Percentiles rank a stretch among this genome's conserved stretches.
These are phyloP conservation scores for Colletotrichum simmondsii DNA, from an alignment of 2,329 filamentous ascomycete species.

Conservation along the genomic window DNA sequence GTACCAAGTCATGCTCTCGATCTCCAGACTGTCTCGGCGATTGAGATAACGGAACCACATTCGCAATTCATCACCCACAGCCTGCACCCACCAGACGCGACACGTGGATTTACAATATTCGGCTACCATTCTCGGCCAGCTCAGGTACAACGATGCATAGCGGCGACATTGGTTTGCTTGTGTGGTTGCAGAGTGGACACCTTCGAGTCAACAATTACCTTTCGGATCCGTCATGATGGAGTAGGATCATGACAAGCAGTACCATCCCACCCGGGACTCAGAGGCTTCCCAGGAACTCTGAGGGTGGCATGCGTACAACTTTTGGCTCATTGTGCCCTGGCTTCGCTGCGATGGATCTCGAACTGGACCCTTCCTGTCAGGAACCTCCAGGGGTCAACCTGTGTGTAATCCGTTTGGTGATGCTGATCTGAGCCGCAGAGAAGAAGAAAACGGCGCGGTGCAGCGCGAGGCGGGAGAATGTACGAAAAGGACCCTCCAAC, in stretches of 20 bases:
- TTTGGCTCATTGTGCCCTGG: slow-evolving; percentile 9
- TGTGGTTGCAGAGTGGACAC: not conserved
- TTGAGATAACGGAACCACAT: not conserved
- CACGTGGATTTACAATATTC: not conserved
- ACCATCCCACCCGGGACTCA: not conserved
- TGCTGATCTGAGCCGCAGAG: not conserved
- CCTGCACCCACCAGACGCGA: not conserved
- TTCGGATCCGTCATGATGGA: slow-evolving; percentile 25
- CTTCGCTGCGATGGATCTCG: not conserved
- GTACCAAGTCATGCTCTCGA: not conserved
- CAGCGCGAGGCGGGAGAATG: not conserved
- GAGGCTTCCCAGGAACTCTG: not conserved
- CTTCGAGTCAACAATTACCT: slow-evolving; percentile 3
- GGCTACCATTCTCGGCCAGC: not conserved
- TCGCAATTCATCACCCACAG: not conserved
- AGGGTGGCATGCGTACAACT: not conserved
- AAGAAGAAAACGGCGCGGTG: not conserved
- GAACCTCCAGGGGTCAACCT: slow-evolving; percentile 16
- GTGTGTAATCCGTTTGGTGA: slow-evolving; percentile 4
- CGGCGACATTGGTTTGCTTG: not conserved
- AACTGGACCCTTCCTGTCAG: slow-evolving; percentile 2
- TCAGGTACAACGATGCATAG: not conserved
- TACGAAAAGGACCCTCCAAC: not conserved
- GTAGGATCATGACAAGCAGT: not conserved
- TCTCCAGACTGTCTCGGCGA: not conserved